Base-by-base conservation (phyloP, 1,284 basidiomycete genomes). In the Cryptococcus neoformans region DNA sequence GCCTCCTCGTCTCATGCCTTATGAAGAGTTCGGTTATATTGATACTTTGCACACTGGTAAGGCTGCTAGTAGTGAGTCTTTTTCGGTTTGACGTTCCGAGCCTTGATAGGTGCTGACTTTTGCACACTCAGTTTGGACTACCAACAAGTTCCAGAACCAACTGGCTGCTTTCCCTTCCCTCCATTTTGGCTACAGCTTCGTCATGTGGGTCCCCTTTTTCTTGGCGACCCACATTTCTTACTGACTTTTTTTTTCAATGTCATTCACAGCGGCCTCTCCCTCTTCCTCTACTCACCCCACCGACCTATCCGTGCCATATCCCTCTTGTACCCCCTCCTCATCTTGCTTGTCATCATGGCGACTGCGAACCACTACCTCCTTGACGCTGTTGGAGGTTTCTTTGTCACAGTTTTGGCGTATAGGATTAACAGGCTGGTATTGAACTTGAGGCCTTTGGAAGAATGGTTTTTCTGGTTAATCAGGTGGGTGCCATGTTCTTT, bases 301-400 rank as follows among this genome's bases (percentile, higher is more conserved):
- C 51, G 53, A 14, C 45, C 58, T 40, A 51, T 71, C 10, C 58
- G 64, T 38, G 37, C 52, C 16, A 48, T 69, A 39, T 59, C 62
- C 6, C 62, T 64, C 11, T 53, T 63, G 34, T 77, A 75, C 63
- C 75, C 75, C 0, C 44, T 69, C 11, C 59, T 73, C 36, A 76
- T 77, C 56, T 64, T 76, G 37, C 59, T 74, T 42, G 73, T 75
- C 3, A 77, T 77, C 60, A 73, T 77, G 69, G 66, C 69, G 1
- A 77, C 74, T 3, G 75, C 74, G n/a, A 77, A 76, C 56, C 74
- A 77, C 59, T 75, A 73, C 62, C 44, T 76, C 45, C 64, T 77
- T 54, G 74, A 76, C 58, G 75, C 75, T 8, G 59, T 72, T 35
- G 75, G 71, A 12, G 74, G 75, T 2, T 68, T 74, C 58, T 64